Evolutionary conservation across 768 basidiomycete species (phyloP).

Genomic region (Lepiota brunneoincarnata): DNA sequence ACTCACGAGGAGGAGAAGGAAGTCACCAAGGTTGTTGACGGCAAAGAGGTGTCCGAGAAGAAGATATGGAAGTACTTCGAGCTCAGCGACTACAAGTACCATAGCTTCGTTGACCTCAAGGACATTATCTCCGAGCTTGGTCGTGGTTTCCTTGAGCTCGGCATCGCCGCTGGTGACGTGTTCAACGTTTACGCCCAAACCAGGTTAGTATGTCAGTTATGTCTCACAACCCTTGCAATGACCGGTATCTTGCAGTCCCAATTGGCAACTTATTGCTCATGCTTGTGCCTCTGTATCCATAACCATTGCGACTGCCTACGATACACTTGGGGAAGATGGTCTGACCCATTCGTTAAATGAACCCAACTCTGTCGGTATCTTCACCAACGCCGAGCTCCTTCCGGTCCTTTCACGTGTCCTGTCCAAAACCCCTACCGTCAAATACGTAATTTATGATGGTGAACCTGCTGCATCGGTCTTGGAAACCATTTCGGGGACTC

Average conservation of each 20-base stretch:
- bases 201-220: conserved; percentile 41
- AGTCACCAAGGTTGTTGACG: conserved; percentile 78
- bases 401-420: conserved; percentile 73
- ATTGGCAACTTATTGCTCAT: conserved; percentile 88
- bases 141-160: conserved; percentile 70
- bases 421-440: conserved; percentile 69
- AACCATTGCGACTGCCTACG: conserved; percentile 92
- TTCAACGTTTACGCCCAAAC: conserved; percentile 93
- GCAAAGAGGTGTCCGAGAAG: conserved; percentile 79
- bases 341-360: conserved; percentile 86
- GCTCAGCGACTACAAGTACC: conserved; percentile 84
- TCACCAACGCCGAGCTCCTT: conserved; percentile 91
- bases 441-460: conserved; percentile 86
- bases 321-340: conserved; percentile 88
- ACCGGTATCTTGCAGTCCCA: conserved; percentile 21
- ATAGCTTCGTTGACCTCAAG: conserved; percentile 70
- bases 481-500: conserved; percentile 52
- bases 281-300: conserved; percentile 77
- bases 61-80: conserved; percentile 98
- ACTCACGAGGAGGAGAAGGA: conserved; percentile 87
- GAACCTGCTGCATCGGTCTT: conserved; percentile 48
- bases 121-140: conserved; percentile 63
- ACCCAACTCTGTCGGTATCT: conserved; percentile 79
- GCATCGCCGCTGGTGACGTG: conserved; percentile 62
- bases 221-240: conserved; percentile 2